A percentile compares a stretch with the other conserved stretches of the same genome.
Conservation (phyloP, 352 stramenopile genomes). For the Globisporangium spinosum region DNA sequence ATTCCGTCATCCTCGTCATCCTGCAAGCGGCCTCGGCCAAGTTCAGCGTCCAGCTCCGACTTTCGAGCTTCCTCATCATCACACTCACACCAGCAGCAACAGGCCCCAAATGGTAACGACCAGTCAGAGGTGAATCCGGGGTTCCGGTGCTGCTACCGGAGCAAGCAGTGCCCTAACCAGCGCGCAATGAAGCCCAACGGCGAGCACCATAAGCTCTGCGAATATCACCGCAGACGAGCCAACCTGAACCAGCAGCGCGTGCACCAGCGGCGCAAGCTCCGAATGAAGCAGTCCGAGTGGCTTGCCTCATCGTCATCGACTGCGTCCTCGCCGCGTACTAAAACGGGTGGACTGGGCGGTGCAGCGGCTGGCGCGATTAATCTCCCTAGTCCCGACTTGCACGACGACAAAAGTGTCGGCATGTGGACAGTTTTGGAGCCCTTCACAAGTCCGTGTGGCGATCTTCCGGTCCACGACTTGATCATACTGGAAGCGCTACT, state of each 20-base stretch:
- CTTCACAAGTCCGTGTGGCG: constrained; percentile 10
- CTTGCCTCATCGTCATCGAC: not conserved
- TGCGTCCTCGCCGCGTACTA: not conserved
- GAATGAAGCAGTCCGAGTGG: not conserved
- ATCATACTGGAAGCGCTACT: constrained; percentile 12
- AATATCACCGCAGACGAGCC: constrained; percentile 31
- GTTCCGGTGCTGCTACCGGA: constrained; percentile 24
- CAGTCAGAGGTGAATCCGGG: not conserved
- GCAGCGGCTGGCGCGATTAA: not conserved
- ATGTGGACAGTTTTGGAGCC: constrained; percentile 4
- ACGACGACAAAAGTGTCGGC: not conserved
- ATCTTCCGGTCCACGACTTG: constrained; percentile 7
- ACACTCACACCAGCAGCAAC: not conserved
- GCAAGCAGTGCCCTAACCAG: constrained; percentile 30
- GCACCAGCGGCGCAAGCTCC: constrained; percentile 28
- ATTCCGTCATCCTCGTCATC: not conserved
- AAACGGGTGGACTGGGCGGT: not conserved
- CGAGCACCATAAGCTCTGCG: constrained; percentile 33
- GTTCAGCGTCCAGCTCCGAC: not conserved
- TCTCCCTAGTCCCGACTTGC: not conserved
- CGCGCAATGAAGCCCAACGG: constrained; percentile 39
- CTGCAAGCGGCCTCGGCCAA: not conserved
- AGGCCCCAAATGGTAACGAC: not conserved
- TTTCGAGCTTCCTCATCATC: not conserved
- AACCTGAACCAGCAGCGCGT: constrained; percentile 40